Base-by-base conservation (phyloP, 2,329 filamentous ascomycete species). In the Phialophora tarda region DNA sequence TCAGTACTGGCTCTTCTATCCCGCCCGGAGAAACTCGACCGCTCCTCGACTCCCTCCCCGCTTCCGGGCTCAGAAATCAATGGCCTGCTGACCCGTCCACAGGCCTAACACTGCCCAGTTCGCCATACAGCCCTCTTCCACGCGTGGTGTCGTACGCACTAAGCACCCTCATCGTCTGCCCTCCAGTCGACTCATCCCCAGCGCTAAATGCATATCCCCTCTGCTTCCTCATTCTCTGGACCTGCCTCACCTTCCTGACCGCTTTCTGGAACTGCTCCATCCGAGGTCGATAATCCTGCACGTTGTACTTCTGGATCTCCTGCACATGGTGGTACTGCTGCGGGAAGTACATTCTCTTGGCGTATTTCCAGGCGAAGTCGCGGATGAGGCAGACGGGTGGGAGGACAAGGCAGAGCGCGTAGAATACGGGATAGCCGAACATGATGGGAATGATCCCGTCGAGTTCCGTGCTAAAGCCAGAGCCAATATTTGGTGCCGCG, bases 231-330 rank as follows among this genome's bases (percentile, higher is more conserved):
- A 98, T 99, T 71, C 95, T 91, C 81, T 98, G 95, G 48, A 98
- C 95, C 80, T 99, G 95, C 59, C 95, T 88, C 61, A 99, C 95
- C 82, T 99, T 99, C 75, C 95, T 91, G 76, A 99, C 98, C 24
- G 95, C 95, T 81, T 99, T 99, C 81, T 99, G 95, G 84, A 99
- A 99, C 81, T 99, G 95, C 76, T 99, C 95, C 95, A 99, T 99
- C 76, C 95, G 89, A 69, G 95, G 95, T 76, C 95, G 86, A 80
- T 99, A 99, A 81, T 99, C 95, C 81, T 99, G 95, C 67, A 99
- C 97, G 75, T 99, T 99, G 82, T 98, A 99, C 81, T 99, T 99
- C 79, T 99, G 95, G 73, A 99, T 99, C 82, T 99, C 95, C 80
- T 99, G 95, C 70, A 99, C 95, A 78, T 99, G 95, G 74, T 99